These are phyloP conservation scores for Malus orientalis DNA, from an alignment of 306 rosid species.

Conservation along the genomic window DNA sequence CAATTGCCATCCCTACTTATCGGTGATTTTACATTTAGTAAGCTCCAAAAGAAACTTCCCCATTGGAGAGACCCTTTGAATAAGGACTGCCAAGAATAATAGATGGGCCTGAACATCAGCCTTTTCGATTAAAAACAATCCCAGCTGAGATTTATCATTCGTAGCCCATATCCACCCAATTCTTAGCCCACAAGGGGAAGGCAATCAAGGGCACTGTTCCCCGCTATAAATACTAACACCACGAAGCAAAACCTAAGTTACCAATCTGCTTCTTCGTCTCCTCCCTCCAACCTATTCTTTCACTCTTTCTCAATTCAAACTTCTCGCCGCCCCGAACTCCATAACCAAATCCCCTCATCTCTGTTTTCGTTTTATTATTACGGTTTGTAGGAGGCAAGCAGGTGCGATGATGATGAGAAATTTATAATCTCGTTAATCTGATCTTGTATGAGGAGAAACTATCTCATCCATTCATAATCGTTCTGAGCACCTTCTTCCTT, in stretches of 20 bases:
- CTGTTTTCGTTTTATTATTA: neutral
- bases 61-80: no score
- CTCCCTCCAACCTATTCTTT: neutral
- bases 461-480: slow-evolving; percentile 31
- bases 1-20: no score
- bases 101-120: no score
- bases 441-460: slow-evolving; percentile 24
- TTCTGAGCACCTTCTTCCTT: slow-evolving; percentile 34
- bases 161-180: neutral
- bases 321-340: no score
- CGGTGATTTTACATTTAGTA: no score
- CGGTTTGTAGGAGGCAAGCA: neutral
- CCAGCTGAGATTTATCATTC: no score
- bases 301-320: no score
- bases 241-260: neutral
- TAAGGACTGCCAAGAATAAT: no score
- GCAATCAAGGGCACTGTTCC: neutral
- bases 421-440: slow-evolving; percentile 45
- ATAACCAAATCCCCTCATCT: neutral
- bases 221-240: neutral
- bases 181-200: neutral
- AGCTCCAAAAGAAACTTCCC: no score
- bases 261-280: neutral
- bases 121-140: no score
- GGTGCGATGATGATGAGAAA: slow-evolving; percentile 36